These are phyloP conservation scores for Vicia villosa DNA, from an alignment of 306 rosid species.

Conservation along the genomic window DNA sequence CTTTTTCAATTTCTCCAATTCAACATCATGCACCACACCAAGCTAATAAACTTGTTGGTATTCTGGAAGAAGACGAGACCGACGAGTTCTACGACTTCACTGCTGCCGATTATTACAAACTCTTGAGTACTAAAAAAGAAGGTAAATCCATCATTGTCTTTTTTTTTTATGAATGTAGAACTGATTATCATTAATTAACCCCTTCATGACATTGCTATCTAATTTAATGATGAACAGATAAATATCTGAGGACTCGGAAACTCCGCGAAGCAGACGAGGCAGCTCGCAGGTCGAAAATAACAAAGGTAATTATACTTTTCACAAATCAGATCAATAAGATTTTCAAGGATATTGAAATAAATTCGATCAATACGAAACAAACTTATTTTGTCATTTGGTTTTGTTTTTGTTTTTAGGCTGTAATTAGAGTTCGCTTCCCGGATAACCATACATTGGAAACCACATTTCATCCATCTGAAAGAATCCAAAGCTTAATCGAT, in stretches of 20 bases:
- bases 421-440: slow-evolving; percentile 83
- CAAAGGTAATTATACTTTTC: slow-evolving; percentile 67
- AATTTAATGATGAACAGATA: slow-evolving; percentile 62
- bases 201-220: too few species aligned
- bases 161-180: too few species aligned
- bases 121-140: slow-evolving; percentile 60
- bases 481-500: slow-evolving; percentile 69
- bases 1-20: too few species aligned
- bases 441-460: slow-evolving; percentile 88
- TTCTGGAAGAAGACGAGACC: slow-evolving; percentile 53
- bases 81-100: slow-evolving; percentile 78
- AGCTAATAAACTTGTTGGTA: slow-evolving; percentile 14
- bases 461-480: slow-evolving; percentile 81
- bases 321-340: too few species aligned
- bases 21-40: too few species aligned
- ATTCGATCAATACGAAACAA: not conserved
- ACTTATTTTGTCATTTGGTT: slow-evolving; percentile 21
- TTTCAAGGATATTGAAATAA: slow-evolving; percentile 14
- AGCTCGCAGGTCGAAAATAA: slow-evolving; percentile 72
- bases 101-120: slow-evolving; percentile 65
- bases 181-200: too few species aligned
- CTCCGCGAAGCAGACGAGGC: slow-evolving; percentile 83
- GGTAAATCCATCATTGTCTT: slow-evolving; percentile 45
- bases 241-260: slow-evolving; percentile 71
- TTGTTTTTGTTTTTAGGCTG: slow-evolving; percentile 55